Percentiles rank a stretch among this genome's conserved stretches.
phyloP scores from a whole-genome alignment of 2,329 filamentous ascomycete species.

The Hypocrella siamensis region DNA sequence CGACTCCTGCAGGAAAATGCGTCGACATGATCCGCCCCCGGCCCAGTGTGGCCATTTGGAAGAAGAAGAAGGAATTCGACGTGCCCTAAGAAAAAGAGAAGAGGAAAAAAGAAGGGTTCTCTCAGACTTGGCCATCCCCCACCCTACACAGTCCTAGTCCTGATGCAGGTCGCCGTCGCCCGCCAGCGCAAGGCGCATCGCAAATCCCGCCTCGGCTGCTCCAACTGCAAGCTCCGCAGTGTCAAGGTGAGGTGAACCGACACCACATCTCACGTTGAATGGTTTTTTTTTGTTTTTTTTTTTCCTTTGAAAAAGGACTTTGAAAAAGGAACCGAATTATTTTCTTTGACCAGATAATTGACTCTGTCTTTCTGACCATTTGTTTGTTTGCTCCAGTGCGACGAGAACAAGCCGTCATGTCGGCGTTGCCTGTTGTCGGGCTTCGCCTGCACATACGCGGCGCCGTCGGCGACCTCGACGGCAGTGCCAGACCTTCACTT shows the following conservation, averaged over 20 bases:
- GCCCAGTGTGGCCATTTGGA: no score
- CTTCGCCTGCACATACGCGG: conserved; percentile 28
- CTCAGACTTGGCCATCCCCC: no score
- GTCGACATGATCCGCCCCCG: no score
- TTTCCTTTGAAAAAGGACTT: background rate
- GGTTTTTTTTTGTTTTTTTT: background rate
- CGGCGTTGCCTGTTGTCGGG: conserved; percentile 27
- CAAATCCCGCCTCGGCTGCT: conserved; percentile 35
- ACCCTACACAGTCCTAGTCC: no score
- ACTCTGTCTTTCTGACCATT: no score
- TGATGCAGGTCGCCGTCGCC: background rate
- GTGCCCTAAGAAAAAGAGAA: no score
- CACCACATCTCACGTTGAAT: no score
- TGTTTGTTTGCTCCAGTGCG: conserved; percentile 32
- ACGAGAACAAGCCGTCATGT: conserved; percentile 31
- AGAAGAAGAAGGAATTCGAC: no score
- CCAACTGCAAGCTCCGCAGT: conserved; percentile 35
- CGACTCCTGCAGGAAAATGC: no score
- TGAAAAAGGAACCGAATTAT: no score
- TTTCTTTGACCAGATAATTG: no score
- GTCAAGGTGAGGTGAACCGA: conserved; percentile 23
- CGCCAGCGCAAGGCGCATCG: conserved; percentile 18
- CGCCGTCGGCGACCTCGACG: background rate
- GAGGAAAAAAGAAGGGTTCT: no score
- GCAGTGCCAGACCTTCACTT: conserved; percentile 3